phyloP scores from a whole-genome alignment of 306 rosid genomes.

The Citrullus amarus region DNA sequence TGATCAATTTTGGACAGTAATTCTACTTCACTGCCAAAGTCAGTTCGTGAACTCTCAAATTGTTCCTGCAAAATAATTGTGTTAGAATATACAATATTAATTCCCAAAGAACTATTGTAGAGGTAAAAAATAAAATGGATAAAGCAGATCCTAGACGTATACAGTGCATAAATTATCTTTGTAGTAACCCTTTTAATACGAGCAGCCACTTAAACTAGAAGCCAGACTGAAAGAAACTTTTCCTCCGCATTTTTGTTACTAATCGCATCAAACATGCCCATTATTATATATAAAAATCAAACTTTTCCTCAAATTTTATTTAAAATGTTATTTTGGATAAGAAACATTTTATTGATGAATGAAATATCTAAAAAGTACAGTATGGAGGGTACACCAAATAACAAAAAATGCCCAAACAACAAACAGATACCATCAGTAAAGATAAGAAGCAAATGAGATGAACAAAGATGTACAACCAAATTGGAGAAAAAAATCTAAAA shows the following conservation, averaged over 20 bases:
- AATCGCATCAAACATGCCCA: neutral
- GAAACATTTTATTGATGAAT: too few relatives aligned
- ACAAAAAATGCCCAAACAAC: too few relatives aligned
- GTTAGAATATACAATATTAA: neutral
- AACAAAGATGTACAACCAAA: too few relatives aligned
- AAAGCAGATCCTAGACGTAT: neutral
- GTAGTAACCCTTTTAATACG: neutral
- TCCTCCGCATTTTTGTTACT: neutral
- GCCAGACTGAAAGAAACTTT: neutral
- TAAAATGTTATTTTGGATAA: neutral
- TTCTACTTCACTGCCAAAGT: constrained; percentile 78
- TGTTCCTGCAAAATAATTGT: constrained; percentile 43
- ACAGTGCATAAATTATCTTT: neutral
- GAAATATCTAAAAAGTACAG: too few relatives aligned
- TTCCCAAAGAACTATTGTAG: neutral
- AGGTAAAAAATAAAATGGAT: neutral
- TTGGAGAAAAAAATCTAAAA: too few relatives aligned
- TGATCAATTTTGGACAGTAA: constrained; percentile 94
- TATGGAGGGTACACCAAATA: too few relatives aligned
- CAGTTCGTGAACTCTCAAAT: constrained; percentile 64
- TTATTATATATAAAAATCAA: neutral
- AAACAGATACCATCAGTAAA: too few relatives aligned
- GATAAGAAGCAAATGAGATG: too few relatives aligned
- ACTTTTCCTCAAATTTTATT: neutral
- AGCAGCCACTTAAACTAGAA: neutral